Percentiles rank a stretch among this genome's conserved stretches.
These are phyloP conservation scores for Noccaea caerulescens DNA, from an alignment of 345 rosid genomes.

Conservation along the genomic window DNA sequence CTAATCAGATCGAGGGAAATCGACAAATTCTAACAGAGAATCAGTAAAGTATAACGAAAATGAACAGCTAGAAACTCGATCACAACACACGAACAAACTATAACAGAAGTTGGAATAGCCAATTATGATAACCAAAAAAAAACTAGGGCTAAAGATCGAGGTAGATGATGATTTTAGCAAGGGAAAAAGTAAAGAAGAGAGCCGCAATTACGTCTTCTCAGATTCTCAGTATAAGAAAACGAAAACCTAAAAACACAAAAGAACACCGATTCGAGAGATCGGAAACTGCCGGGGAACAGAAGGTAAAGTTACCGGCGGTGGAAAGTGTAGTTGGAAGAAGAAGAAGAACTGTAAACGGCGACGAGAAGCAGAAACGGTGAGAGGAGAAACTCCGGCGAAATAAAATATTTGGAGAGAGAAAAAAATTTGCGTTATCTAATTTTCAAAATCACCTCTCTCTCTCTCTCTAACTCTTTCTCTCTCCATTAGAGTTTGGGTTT, in stretches of 20 bases:
- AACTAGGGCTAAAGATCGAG: constrained; percentile 29
- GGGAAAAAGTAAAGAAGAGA: not conserved
- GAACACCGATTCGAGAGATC: constrained; percentile 32
- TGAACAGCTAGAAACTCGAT: constrained; percentile 7
- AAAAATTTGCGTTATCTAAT: constrained; percentile 28
- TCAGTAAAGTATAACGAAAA: not conserved
- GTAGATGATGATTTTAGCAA: constrained; percentile 20
- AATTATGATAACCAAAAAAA: not conserved
- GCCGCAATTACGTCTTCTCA: constrained; percentile 1
- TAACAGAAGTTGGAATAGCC: not conserved
- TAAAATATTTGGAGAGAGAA: constrained; percentile 11
- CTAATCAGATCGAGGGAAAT: constrained; percentile 18
- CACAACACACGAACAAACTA: not conserved
- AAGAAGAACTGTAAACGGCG: not conserved
- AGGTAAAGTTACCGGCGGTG: constrained; percentile 25
- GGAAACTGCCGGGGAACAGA: not conserved
- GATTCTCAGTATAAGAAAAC: constrained; percentile 8
- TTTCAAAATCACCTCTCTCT: constrained; percentile 36
- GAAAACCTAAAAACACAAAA: not conserved
- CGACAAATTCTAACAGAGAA: not conserved
- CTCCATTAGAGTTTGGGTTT: not conserved
- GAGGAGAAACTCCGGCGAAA: constrained; percentile 19
- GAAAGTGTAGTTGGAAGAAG: not conserved
- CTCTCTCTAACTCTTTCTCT: constrained; percentile 13
- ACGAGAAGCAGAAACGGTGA: constrained; percentile 23